Conservation (phyloP, 805 yeast genomes). For the Kluyveromyces nonfermentans region DNA sequence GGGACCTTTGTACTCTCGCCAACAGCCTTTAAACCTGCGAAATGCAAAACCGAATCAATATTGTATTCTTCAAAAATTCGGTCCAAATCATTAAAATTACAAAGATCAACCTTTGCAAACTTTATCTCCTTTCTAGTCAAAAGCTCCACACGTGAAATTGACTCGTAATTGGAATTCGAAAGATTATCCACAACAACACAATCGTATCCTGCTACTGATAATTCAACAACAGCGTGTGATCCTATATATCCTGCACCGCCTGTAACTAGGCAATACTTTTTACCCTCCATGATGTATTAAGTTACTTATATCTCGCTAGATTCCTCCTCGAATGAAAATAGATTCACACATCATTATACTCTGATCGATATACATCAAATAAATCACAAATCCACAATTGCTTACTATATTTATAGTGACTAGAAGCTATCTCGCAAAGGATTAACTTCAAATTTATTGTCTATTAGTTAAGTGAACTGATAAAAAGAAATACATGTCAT, state of each 20-base stretch:
- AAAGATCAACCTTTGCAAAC: constrained; percentile 49
- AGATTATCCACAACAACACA: constrained; percentile 70
- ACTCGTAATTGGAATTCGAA: constrained; percentile 55
- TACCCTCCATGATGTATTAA: neutral
- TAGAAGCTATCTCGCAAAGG: neutral
- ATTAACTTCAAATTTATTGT: neutral
- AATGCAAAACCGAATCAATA: constrained; percentile 58
- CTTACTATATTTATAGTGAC: neutral
- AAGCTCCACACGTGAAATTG: constrained; percentile 52
- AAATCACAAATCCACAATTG: neutral
- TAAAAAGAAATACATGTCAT: neutral
- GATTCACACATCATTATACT: no score
- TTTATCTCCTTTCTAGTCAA: constrained; percentile 40
- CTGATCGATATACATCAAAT: no score
- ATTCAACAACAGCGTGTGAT: constrained; percentile 64
- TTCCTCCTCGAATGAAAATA: no score
- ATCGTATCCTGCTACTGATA: constrained; percentile 50
- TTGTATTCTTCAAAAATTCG: constrained; percentile 39
- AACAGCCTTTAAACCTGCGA: constrained; percentile 78
- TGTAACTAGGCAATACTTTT: constrained; percentile 51
- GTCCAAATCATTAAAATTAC: constrained; percentile 40
- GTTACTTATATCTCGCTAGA: neutral
- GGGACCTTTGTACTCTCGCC: constrained; percentile 69
- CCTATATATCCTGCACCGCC: constrained; percentile 89
- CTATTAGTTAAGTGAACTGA: neutral